Evolutionary conservation across 306 rosid genomes (phyloP).

Genomic region (Lagenaria siceraria): DNA sequence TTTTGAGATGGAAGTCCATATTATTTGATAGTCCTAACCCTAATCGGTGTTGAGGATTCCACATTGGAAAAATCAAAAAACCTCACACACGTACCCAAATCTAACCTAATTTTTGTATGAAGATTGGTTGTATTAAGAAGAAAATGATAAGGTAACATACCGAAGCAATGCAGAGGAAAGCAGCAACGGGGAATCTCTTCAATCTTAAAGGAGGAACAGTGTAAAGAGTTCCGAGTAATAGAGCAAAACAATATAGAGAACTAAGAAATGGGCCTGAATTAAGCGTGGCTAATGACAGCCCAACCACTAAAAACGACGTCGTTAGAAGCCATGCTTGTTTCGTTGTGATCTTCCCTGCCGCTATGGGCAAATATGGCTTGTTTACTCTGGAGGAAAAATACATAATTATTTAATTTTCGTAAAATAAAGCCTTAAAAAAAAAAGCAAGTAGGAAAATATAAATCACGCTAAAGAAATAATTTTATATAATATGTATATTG

Average conservation of each 20-base stretch:
- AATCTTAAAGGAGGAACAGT: conserved; percentile 87
- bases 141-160: conserved; percentile 24
- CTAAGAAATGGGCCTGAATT: conserved; percentile 80
- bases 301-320: conserved; percentile 54
- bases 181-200: conserved; percentile 88
- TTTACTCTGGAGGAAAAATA: conserved; percentile 79
- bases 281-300: conserved; percentile 45
- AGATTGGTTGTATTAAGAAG: neutral
- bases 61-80: no score
- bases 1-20: no score
- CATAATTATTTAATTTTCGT: no score
- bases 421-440: no score
- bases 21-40: no score
- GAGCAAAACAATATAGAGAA: conserved; percentile 66
- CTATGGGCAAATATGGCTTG: conserved; percentile 89
- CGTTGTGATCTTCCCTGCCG: conserved; percentile 84
- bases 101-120: no score
- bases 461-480: no score
- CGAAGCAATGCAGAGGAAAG: conserved; percentile 88
- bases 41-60: no score
- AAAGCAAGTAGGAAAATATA: no score
- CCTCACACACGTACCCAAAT: no score
- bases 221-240: conserved; percentile 80
- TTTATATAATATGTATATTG: no score
- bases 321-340: conserved; percentile 82